Conservation (phyloP, 352 stramenopile species). For the Pythium oligandrum region DNA sequence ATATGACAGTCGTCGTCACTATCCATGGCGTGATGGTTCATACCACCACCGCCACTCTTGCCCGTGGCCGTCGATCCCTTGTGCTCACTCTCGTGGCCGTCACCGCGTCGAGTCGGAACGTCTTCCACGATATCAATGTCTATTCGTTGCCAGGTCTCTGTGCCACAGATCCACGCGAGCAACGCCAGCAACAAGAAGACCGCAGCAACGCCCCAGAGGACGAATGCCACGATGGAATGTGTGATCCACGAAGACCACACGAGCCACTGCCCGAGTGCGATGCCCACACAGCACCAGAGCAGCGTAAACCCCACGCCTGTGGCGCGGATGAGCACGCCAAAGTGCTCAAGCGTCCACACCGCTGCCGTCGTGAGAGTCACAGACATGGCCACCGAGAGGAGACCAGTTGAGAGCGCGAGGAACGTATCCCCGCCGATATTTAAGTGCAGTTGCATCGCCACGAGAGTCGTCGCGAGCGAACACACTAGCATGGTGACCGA, state of each 20-base stretch:
- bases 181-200: conserved; percentile 8
- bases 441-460: conserved; percentile 1
- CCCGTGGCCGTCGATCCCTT: no score
- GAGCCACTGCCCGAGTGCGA: conserved; percentile 11
- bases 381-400: background rate
- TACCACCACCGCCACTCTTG: no score
- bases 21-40: no score
- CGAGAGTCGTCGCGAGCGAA: conserved; percentile 10
- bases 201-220: conserved; percentile 11
- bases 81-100: no score
- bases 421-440: conserved; percentile 2
- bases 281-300: conserved; percentile 8
- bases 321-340: conserved; percentile 18
- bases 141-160: conserved; percentile 11
- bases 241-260: background rate
- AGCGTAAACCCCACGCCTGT: conserved; percentile 19
- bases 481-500: conserved; percentile 7
- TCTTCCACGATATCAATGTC: conserved; percentile 16
- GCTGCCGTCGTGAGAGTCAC: conserved; percentile 4
- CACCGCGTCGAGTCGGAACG: no score
- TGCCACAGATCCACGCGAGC: conserved; percentile 5
- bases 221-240: background rate
- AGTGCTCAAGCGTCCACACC: conserved; percentile 20
- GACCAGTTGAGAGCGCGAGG: conserved; percentile 5
- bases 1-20: no score